A percentile compares a stretch with the other conserved stretches of the same genome.
These are phyloP conservation scores for Backusella parvicylindrica DNA, from an alignment of 192 early-diverging fungal species.

Conservation along the genomic window DNA sequence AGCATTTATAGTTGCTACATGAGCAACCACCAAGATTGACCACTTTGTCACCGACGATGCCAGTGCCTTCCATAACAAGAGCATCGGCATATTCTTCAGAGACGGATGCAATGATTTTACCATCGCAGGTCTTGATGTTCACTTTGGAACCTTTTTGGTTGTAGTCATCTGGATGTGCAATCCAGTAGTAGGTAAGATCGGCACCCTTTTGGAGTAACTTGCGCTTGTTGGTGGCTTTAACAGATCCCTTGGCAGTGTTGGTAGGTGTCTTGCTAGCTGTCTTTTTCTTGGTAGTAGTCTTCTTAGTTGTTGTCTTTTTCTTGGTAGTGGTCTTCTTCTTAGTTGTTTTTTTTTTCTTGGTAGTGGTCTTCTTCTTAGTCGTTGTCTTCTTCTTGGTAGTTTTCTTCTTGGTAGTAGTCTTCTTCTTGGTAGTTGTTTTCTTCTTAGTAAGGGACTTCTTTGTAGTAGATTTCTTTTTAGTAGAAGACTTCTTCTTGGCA, in stretches of 20 bases:
- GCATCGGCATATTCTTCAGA: conserved; percentile 26
- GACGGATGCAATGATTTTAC: conserved; percentile 24
- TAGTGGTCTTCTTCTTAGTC: too few relatives aligned
- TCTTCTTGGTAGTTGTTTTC: too few relatives aligned
- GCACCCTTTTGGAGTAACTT: conserved; percentile 26
- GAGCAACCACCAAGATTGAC: conserved; percentile 35
- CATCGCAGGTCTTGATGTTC: conserved; percentile 29
- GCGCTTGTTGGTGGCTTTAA: conserved; percentile 2
- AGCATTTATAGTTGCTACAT: conserved; percentile 35
- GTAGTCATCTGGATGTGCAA: conserved; percentile 30
- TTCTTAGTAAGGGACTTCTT: too few relatives aligned
- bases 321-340: not conserved
- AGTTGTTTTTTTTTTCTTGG: not conserved
- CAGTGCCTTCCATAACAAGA: conserved; percentile 37
- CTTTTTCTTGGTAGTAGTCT: not conserved
- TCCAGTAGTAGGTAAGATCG: conserved; percentile 39
- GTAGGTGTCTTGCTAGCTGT: not conserved
- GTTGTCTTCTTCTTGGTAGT: not conserved
- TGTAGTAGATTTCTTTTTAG: too few relatives aligned
- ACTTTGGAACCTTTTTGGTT: not conserved
- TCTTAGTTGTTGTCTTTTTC: not conserved
- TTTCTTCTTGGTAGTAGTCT: not conserved
- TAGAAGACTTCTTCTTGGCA: not conserved
- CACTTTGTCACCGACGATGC: conserved; percentile 23
- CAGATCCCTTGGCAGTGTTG: not conserved